phyloP scores from a whole-genome alignment of 78 protist species.

The Thecamonas trahens region DNA sequence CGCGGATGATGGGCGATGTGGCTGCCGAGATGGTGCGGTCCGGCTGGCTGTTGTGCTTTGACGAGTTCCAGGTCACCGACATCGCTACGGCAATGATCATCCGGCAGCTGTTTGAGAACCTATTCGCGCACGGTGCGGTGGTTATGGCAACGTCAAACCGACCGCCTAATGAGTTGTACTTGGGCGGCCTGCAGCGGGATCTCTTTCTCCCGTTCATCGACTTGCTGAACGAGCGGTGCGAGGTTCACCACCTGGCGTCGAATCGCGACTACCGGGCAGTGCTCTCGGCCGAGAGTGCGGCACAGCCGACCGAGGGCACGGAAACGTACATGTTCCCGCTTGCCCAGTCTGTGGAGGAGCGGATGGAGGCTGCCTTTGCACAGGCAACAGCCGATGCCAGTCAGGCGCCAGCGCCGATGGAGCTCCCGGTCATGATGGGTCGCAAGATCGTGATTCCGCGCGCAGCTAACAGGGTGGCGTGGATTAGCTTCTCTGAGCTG shows the following conservation, averaged over 20 bases:
- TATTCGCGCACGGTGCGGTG: constrained; percentile 68
- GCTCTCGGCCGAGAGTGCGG: background rate
- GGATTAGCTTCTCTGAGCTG: constrained; percentile 48
- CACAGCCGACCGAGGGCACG: background rate
- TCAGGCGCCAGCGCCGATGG: background rate
- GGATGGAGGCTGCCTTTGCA: background rate
- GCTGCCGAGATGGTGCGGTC: constrained; percentile 32
- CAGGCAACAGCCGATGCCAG: background rate
- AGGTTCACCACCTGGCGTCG: constrained; percentile 40
- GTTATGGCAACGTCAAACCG: constrained; percentile 85
- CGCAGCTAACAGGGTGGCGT: constrained; percentile 29
- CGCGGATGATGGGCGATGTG: too few species aligned
- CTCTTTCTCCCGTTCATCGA: constrained; percentile 75
- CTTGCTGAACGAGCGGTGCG: constrained; percentile 33
- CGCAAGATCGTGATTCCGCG: constrained; percentile 41
- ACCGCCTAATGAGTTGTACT: constrained; percentile 71
- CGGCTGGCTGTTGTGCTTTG: constrained; percentile 79
- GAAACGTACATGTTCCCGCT: background rate
- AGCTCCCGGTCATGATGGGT: constrained; percentile 20
- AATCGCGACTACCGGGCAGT: constrained; percentile 63
- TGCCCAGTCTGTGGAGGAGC: background rate
- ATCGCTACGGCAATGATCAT: constrained; percentile 88
- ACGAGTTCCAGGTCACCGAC: constrained; percentile 88
- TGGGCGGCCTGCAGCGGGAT: constrained; percentile 75
- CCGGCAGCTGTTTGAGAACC: constrained; percentile 54